phyloP scores from a whole-genome alignment of 768 basidiomycete genomes.

The Termitomyces sp. region DNA sequence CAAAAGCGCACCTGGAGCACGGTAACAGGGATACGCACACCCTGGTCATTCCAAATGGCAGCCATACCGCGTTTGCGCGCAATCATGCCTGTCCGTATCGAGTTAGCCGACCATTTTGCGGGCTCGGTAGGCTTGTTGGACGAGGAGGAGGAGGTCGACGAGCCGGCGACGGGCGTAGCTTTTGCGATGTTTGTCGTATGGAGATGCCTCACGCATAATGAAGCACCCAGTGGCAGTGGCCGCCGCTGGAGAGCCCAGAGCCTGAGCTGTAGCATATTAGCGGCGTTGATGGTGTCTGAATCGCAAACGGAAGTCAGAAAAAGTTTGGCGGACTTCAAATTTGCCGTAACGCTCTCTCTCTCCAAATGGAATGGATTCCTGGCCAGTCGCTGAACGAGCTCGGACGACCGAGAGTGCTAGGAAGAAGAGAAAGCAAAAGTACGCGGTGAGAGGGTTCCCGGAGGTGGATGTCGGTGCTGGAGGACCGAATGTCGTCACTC shows the following conservation, averaged over 20 bases:
- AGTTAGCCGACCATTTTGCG: constrained; percentile 78
- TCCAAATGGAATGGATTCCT: constrained; percentile 68
- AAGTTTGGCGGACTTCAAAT: constrained; percentile 22
- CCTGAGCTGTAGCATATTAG: constrained; percentile 40
- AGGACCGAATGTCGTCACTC: constrained; percentile 53
- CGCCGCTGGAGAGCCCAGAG: constrained; percentile 41
- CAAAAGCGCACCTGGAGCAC: constrained; percentile 75
- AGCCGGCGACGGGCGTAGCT: constrained; percentile 23
- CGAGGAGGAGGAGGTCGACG: constrained; percentile 21
- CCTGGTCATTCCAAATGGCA: constrained; percentile 86
- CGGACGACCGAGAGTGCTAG: constrained; percentile 10
- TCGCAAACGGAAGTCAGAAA: not conserved
- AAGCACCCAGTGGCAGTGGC: constrained; percentile 13
- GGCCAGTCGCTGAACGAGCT: constrained; percentile 51
- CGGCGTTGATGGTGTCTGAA: too few relatives aligned
- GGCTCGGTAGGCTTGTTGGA: constrained; percentile 18
- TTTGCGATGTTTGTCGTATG: constrained; percentile 34
- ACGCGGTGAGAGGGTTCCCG: constrained; percentile 36
- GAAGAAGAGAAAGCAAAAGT: constrained; percentile 18
- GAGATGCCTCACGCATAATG: constrained; percentile 30
- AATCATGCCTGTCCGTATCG: constrained; percentile 86
- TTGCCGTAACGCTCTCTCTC: not conserved
- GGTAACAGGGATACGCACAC: constrained; percentile 84
- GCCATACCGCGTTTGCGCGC: constrained; percentile 97
- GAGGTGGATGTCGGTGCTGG: constrained; percentile 37